These are phyloP conservation scores for Harringtonia aguacate DNA, from an alignment of 2,329 filamentous ascomycete species.

Conservation along the genomic window DNA sequence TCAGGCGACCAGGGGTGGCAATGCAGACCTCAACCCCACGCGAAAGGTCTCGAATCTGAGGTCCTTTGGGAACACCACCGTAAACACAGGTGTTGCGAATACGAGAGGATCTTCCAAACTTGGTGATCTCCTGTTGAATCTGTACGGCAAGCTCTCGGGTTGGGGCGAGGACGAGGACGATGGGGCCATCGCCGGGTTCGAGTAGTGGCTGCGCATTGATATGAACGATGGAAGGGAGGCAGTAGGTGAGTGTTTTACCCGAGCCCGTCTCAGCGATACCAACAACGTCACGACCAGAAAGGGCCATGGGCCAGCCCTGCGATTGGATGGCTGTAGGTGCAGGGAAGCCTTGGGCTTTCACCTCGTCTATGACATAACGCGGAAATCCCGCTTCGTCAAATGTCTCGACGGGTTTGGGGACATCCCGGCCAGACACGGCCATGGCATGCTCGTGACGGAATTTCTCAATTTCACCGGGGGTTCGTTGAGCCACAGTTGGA, in stretches of 20 bases:
- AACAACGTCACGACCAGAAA: slow-evolving; percentile 94
- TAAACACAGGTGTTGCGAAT: slow-evolving; percentile 99
- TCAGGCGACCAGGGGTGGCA: slow-evolving; percentile 92
- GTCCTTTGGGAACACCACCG: slow-evolving; percentile 95
- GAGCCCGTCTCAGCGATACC: slow-evolving; percentile 99
- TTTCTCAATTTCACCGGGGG: slow-evolving; percentile 68
- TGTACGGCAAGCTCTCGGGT: slow-evolving; percentile 97
- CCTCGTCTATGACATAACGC: slow-evolving; percentile 93
- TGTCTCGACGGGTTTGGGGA: slow-evolving; percentile 89
- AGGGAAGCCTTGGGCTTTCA: slow-evolving; percentile 94
- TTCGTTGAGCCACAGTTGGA: slow-evolving; percentile 62
- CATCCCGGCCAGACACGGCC: slow-evolving; percentile 64
- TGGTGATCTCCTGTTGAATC: slow-evolving; percentile 97
- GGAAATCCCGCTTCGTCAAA: slow-evolving; percentile 98
- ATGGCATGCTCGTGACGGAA: slow-evolving; percentile 85
- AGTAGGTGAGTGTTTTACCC: slow-evolving; percentile 98
- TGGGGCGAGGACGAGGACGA: slow-evolving; percentile 89
- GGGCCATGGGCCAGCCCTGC: slow-evolving; percentile 97
- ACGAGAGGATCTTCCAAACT: slow-evolving; percentile 94
- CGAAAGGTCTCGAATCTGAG: slow-evolving; percentile 88
- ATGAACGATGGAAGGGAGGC: slow-evolving; percentile 94
- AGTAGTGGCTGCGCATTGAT: slow-evolving; percentile 98
- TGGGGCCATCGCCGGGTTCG: slow-evolving; percentile 88
- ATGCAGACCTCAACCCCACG: slow-evolving; percentile 98
- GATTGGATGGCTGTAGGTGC: slow-evolving; percentile 94